Base-by-base conservation (phyloP, 2,329 filamentous ascomycete genomes). In the Clonostachys byssicola region DNA sequence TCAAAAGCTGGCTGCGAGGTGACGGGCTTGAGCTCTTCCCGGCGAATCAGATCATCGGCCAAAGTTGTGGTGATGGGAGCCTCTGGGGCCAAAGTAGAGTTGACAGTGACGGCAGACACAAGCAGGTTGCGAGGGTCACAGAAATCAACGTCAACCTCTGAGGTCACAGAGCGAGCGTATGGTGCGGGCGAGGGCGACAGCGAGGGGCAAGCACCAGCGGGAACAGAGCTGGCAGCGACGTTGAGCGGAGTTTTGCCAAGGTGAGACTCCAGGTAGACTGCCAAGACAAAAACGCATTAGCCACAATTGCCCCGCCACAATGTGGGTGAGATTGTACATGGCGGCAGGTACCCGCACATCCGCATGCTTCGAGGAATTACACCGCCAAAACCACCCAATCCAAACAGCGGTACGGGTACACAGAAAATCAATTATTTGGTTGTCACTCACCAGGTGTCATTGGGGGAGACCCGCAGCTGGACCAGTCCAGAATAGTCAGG, bases 91-190 rank as follows among this genome's bases (percentile, higher is more conserved):
- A 77, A 61, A 9, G 71, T 74, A 38, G 75, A 64, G 57, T 73
- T 77, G 51, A 73, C 66, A 47, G 75, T 67, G 60, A 64, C 45
- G 62, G 67, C 66, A 46, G 72, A 77, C 30, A 96, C 89, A 17
- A 88, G 95, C 53, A 96, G 73, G 62, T 95, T 89, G 61, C 92
- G 85, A 34, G 92, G 92, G 63, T 96, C 92, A 68, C 92, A 96
- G 66, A 94, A 95, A 69, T 90, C 86, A 56, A 90, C 78, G 65
- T 90, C 86, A 55, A 80, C 75, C 60, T 90, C 86, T 3, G 83
- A 83, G 42, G 78, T 72, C 63, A 85, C 73, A 47, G 88, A 83
- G 58, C 80, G 75, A 56, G 89, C 84, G 54, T 89, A 85, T 33
- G 89, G 89, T 43, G 89, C 88, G 16, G 91, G 90, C 34, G 90